Percentiles rank a stretch among this genome's conserved stretches.
These are phyloP conservation scores for Trichosporon coremiiforme DNA, from an alignment of 1,284 basidiomycete species.

Conservation along the genomic window DNA sequence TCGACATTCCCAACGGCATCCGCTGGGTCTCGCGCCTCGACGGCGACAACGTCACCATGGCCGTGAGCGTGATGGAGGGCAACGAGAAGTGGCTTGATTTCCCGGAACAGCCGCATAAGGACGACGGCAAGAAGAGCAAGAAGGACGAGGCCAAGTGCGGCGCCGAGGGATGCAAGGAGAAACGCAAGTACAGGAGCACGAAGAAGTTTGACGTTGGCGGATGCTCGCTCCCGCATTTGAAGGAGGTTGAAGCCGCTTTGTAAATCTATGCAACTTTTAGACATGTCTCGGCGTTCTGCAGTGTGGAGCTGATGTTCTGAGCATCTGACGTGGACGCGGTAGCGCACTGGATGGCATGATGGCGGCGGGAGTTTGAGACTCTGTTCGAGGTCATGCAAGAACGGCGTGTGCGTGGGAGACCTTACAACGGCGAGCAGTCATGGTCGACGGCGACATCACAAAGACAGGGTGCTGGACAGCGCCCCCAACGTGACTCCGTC, in stretches of 20 bases:
- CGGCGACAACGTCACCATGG: conserved; percentile 31
- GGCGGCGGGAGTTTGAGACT: too few relatives aligned
- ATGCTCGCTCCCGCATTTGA: conserved; percentile 60
- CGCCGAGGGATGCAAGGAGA: conserved; percentile 59
- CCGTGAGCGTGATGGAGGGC: conserved; percentile 39
- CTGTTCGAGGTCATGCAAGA: too few relatives aligned
- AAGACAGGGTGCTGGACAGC: not conserved
- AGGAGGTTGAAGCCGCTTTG: conserved; percentile 41
- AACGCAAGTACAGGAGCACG: conserved; percentile 63
- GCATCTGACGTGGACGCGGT: too few relatives aligned
- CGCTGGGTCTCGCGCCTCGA: conserved; percentile 25
- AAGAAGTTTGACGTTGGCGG: conserved; percentile 61
- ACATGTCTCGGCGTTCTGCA: not conserved
- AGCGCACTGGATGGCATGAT: too few relatives aligned
- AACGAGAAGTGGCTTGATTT: conserved; percentile 35
- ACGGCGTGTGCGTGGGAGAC: too few relatives aligned
- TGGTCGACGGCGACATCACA: not conserved
- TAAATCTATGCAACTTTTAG: conserved; percentile 17
- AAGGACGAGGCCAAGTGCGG: conserved; percentile 46
- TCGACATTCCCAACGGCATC: conserved; percentile 22
- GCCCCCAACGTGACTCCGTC: not conserved
- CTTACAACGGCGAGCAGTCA: too few relatives aligned
- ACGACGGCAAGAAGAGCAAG: not conserved
- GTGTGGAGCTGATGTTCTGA: too few relatives aligned
- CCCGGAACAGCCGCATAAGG: not conserved